Evolutionary conservation across 139 green algal species (phyloP).

Genomic region (Yamagishiella unicocca): DNA sequence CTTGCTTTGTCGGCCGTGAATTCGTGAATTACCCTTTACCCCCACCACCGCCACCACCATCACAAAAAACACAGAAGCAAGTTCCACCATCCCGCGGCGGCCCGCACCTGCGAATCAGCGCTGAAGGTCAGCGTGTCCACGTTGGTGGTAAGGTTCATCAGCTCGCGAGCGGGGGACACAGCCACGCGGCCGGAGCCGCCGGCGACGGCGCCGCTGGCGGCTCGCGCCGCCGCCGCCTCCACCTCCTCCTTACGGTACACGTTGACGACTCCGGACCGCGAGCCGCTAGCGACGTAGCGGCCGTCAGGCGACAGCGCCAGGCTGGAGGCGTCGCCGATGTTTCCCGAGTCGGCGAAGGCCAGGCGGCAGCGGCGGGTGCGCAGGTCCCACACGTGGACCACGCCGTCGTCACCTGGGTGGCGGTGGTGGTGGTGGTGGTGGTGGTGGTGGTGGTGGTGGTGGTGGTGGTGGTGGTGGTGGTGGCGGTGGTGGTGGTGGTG

Average conservation of each 20-base stretch:
- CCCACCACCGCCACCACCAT: too few relatives aligned
- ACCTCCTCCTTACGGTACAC: constrained; percentile 74
- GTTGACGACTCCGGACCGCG: constrained; percentile 88
- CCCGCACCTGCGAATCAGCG: constrained; percentile 75
- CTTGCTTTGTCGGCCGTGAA: too few relatives aligned
- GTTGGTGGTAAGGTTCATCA: constrained; percentile 92
- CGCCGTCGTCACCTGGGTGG: constrained; percentile 78
- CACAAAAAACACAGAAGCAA: too few relatives aligned
- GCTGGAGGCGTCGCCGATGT: constrained; percentile 56
- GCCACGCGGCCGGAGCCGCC: not conserved
- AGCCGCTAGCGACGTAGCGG: constrained; percentile 78
- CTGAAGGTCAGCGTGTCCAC: constrained; percentile 90
- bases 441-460: too few relatives aligned
- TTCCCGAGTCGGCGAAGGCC: constrained; percentile 78
- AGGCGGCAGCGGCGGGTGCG: constrained; percentile 85
- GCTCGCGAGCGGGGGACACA: constrained; percentile 62
- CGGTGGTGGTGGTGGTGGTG: not conserved
- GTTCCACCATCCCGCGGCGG: too few relatives aligned
- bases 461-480: too few relatives aligned
- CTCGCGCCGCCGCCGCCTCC: constrained; percentile 17
- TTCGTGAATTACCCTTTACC: too few relatives aligned
- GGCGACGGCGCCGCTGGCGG: not conserved
- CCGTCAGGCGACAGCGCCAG: constrained; percentile 77
- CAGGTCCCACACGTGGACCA: constrained; percentile 95
- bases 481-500: too few relatives aligned